Conservation (phyloP, 2,329 filamentous ascomycete species). For the Chrysosporium keratinophilum region DNA sequence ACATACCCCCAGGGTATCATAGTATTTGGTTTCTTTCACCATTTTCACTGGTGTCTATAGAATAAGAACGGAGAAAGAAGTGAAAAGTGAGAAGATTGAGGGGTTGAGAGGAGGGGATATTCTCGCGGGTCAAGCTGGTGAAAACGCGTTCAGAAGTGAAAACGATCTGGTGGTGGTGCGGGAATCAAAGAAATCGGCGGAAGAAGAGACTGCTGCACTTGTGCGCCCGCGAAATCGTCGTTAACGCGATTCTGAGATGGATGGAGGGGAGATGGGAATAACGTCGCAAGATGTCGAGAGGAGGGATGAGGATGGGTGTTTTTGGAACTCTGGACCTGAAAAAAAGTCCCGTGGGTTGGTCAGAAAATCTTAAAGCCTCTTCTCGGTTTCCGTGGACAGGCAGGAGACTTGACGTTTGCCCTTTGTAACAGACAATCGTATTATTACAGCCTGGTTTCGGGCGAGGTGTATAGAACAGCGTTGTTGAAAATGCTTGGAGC, state of each 20-base stretch:
- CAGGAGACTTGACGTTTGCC: background rate
- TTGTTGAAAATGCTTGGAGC: background rate
- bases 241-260: background rate
- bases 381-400: constrained; percentile 7
- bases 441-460: background rate
- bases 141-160: no score
- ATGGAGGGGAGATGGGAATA: background rate
- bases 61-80: constrained; percentile 14
- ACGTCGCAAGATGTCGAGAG: constrained; percentile 18
- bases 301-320: constrained; percentile 7
- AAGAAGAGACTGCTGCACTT: background rate
- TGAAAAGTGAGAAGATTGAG: constrained; percentile 13
- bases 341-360: constrained; percentile 7
- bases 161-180: no score
- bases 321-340: constrained; percentile 6
- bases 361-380: constrained; percentile 6
- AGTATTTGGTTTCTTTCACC: constrained; percentile 44
- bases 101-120: constrained; percentile 7
- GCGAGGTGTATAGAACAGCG: no score
- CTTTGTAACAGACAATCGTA: constrained; percentile 1
- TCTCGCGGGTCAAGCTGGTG: background rate
- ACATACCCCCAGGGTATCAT: constrained; percentile 40
- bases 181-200: background rate
- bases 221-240: background rate
- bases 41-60: constrained; percentile 30